Evolutionary conservation across 768 basidiomycete genomes (phyloP), one percentile per base, ranked within the genome.

Genomic region (Tricholomella constricta): DNA sequence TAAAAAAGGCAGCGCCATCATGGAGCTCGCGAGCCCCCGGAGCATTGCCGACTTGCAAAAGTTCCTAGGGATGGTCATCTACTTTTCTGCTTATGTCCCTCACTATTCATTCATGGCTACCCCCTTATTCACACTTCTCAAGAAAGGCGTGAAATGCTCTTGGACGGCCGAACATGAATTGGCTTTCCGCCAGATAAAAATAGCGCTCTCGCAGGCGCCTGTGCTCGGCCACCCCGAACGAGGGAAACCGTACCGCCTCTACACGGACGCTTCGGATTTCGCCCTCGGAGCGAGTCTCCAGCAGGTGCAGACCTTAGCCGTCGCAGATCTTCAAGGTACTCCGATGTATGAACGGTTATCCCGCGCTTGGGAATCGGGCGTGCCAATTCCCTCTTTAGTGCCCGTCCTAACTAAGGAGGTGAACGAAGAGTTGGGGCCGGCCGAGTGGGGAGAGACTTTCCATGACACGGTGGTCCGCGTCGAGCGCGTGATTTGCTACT

Each of bases 1-100:
- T 40, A 69, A 72, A 42, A 75, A 75, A 41, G 66, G 73, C 0
- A 58, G 67, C 7, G 70, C 72, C 1, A 73, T 75, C 15, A 2
- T 65, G 0, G 52, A 67, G 4, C 51, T 74, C 0, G 54, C 62
- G 1, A 46, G 60, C 59, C 73, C 72, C 0, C n/a, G 15, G 0
- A 67, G 64, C 20, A 54, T 64, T 0, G 17, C 47, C 15, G 65
- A 69, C 14, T 45, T 74, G 9, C 70, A 71, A 45, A 61, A 50
- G 6, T 73, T 71, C 55, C 51, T 73, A 0, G 73, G 73, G 0
- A 72, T 70, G 69, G 66, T 70, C 29, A 70, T 73, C 0, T 75
- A 75, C 47, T 75, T 75, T 51, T 59, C 71, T 0, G 29, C 57
- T 0, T 76, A 68, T 55, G 69, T 76, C n/a, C 72, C 69, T 1